Base-by-base conservation (phyloP, 176 grass and related monocot species). In the Themeda triandra region DNA sequence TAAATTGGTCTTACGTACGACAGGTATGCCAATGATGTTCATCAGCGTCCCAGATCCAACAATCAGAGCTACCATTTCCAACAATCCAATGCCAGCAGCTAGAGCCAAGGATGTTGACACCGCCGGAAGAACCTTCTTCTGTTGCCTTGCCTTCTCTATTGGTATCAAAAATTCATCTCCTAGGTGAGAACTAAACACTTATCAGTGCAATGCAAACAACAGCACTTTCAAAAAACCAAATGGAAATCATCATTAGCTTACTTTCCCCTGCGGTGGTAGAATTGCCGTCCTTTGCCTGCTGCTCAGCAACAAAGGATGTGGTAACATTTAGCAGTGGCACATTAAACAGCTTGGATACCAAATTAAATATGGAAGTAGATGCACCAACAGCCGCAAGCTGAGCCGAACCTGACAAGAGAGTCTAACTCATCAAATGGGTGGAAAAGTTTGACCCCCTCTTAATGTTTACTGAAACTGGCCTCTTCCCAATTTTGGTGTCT, bases 271-370 rank as follows among this genome's bases (percentile, higher is more conserved):
- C 4, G 2, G 6, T 13, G 29, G 39, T 75, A 78, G 40, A 4
- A 77, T 58, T 29, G 10, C 17, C 28, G 35, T 92, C 76, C 32
- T 79, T 24, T n/a, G 89, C 95, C 82, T 92, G 91, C 77, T 95
- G 92, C 80, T 95, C 95, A 36, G 95, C 95, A 84, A 95, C 95
- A 83, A 95, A 95, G 33, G 92, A 98, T 46, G 95, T 95, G 71
- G 95, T 98, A 14, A 98, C 85, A 73, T 93, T 98, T 66, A 98
- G 91, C 83, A 98, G 76, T 13, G 95, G 95, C 41, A 98, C 83
- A 58, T 98, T 98, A 63, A 98, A 88, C 84, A 98, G 41, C 77
- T 95, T 98, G 25, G 95, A 98, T 1, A 98, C 95, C 89, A 98
- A 78, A 88, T 98, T 98, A 77, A 98, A 98, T 18, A 92, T 48